Percentiles rank a stretch among this genome's conserved stretches.
These are phyloP conservation scores for Dactylellina drechsleri DNA, from an alignment of 2,329 filamentous ascomycete species.

Conservation along the genomic window DNA sequence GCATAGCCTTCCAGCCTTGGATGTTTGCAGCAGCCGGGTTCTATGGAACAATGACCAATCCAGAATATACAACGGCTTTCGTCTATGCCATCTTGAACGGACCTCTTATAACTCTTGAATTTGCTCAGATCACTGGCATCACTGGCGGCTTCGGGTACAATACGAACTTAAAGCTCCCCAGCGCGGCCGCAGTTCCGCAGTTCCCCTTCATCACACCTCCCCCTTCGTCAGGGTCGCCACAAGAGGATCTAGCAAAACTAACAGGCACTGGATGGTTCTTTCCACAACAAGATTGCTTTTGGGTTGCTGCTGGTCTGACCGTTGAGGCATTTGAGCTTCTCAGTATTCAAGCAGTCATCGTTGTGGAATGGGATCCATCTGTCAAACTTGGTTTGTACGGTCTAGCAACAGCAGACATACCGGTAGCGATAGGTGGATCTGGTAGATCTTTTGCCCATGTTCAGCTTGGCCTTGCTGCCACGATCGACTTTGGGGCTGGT, in stretches of 20 bases:
- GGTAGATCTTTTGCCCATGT: conserved; percentile 61
- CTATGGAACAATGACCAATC: conserved; percentile 60
- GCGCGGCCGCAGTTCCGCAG: conserved; percentile 56
- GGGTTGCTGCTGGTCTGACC: conserved; percentile 62
- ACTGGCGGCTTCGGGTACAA: conserved; percentile 64
- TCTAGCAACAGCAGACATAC: conserved; percentile 59
- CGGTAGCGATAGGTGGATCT: conserved; percentile 49
- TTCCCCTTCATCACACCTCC: conserved; percentile 60
- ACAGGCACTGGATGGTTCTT: background rate
- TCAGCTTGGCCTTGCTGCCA: conserved; percentile 61
- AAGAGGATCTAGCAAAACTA: background rate
- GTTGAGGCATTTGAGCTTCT: conserved; percentile 63
- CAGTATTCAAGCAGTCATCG: conserved; percentile 60
- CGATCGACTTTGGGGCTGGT: conserved; percentile 61
- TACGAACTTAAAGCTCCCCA: conserved; percentile 60
- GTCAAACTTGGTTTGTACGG: conserved; percentile 61
- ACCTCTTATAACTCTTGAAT: conserved; percentile 62
- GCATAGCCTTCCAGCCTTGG: conserved; percentile 61
- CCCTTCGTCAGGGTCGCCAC: background rate
- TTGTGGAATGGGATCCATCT: conserved; percentile 59
- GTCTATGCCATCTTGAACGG: conserved; percentile 57
- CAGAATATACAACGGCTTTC: conserved; percentile 10
- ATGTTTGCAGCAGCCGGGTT: conserved; percentile 62
- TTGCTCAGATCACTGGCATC: conserved; percentile 61
- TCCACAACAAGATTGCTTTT: conserved; percentile 60